Evolutionary conservation across 345 rosid genomes (phyloP), one percentile per base, ranked within the genome.

Genomic region (Geranium brycei): DNA sequence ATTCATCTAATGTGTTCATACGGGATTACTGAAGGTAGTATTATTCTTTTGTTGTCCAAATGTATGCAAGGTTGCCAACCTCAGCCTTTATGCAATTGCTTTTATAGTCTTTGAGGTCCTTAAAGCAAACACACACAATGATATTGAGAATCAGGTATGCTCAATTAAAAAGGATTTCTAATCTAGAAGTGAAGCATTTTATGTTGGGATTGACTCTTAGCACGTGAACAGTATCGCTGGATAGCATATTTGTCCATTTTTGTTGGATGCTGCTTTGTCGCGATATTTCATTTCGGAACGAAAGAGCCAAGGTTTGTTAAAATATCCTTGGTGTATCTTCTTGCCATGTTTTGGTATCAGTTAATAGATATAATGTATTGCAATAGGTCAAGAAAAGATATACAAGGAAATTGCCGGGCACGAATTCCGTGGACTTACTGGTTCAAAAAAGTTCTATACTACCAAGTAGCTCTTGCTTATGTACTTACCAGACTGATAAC

Each of bases 391-490:
- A 73, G 82, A 76, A 61, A 66, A 32, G 62, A 58, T 66, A 56
- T 70, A 12, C 77, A 60, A 63, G 89, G 78, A 74, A 74, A 62
- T 71, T 59, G 64, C 55, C 72, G 63, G 71, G 58, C 77, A 62
- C 86, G 96, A 77, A 86, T 86, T 77, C 75, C 95, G 4, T 92
- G 98, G 98, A 65, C 74, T 61, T 84, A 89, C 79, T 92, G 98
- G 97, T 92, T 92, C 82, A 77, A 75, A 72, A 92, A 86, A 75
- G 62, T 79, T 58, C 69, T 92, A 10, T 89, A 92, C 76, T 85
- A 92, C 71, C 97, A 92, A 82, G 97, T 92, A 71, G 98, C 91
- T 65, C 47, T 85, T 58, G 95, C 87, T 31, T 89, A 92, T 70
- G 68, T 87, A 72, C 85, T 92, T 64, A 92, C 98, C 62, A 81